Conservation (phyloP, 2,329 filamentous ascomycete genomes). For the Eutypa lata region DNA sequence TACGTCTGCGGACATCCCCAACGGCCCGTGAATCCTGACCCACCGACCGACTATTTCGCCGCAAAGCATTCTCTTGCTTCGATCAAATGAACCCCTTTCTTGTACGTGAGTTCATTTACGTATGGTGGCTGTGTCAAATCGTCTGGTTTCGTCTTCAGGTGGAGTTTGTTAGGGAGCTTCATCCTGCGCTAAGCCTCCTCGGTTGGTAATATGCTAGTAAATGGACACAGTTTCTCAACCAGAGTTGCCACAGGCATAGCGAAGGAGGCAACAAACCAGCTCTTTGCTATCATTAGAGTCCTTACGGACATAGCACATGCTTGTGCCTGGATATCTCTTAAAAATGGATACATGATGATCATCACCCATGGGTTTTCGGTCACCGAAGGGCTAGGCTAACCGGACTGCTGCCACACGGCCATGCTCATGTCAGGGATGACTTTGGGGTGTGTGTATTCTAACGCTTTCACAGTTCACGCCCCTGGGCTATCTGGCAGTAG, state of each 20-base stretch:
- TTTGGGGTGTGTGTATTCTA: conserved; percentile 7
- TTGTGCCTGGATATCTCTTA: conserved; percentile 14
- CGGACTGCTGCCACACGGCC: conserved; percentile 32
- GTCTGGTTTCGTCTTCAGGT: not conserved
- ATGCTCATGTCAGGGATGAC: conserved; percentile 24
- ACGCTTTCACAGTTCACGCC: not conserved
- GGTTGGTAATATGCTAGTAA: not conserved
- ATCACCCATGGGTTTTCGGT: conserved; percentile 40
- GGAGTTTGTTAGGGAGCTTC: not conserved
- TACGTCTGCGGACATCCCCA: not conserved
- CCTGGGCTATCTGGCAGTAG: not conserved
- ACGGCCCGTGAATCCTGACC: not conserved
- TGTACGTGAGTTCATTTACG: not conserved
- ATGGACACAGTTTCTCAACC: not conserved
- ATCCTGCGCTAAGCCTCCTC: not conserved
- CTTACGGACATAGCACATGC: not conserved
- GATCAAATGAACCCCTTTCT: not conserved
- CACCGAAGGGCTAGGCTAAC: conserved; percentile 37
- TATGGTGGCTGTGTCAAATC: not conserved
- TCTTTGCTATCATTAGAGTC: not conserved
- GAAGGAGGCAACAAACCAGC: not conserved
- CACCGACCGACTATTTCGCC: not conserved
- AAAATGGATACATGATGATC: conserved; percentile 35
- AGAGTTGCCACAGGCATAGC: not conserved
- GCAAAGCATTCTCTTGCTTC: not conserved